Base-by-base conservation (phyloP, 768 basidiomycete species). In the Phlebiopsis gigantea region DNA sequence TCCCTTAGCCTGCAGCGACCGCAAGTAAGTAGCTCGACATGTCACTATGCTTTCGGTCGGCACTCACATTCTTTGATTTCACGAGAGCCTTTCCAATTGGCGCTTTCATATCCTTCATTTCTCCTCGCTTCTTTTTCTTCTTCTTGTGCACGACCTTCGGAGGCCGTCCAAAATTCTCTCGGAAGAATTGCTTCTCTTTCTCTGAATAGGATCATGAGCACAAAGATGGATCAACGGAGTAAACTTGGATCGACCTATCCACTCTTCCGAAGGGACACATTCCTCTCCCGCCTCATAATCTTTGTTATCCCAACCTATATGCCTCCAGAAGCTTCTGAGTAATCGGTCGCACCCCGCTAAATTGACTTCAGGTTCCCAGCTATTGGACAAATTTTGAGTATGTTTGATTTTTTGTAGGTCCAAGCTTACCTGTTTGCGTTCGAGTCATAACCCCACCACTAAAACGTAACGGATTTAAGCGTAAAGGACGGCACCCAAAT, bases 341-440 rank as follows among this genome's bases (percentile, higher is more conserved):
- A 90, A 73, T 19, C 82, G 77, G 15, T 77, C 68, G 64, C 88
- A 90, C 25, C 76, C 71, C 31, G 66, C 61, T 14, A 90, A 73
- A 64, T 90, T 87, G 6, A 69, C 70, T 50, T 75, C 69, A 10
- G 88, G 88, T 57, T 89, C 88, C 87, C 87, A 89, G 62, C 88
- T 89, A 25, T 48, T 14, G 5, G 34, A 9, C 8, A 10, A 39
- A 39, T 39, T 39, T 3, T 10, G 9, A n/a, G 19, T 24, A 26
- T 8, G 26, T 14, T 9, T 9, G 4, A 25, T 1, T 6, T 39
- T 47, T 10, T 22, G 28, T 51, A 8, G 31, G 22, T 17, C 1
- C 26, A 15, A 5, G n/a, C 72, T 28, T 60, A 84, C 88, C 76
- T 87, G 59, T 88, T 78, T 1, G 76, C 73, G 28, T 76, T 76